phyloP scores from a whole-genome alignment of 2,329 filamentous ascomycete genomes.

The Pseudocercospora fijiensis region DNA sequence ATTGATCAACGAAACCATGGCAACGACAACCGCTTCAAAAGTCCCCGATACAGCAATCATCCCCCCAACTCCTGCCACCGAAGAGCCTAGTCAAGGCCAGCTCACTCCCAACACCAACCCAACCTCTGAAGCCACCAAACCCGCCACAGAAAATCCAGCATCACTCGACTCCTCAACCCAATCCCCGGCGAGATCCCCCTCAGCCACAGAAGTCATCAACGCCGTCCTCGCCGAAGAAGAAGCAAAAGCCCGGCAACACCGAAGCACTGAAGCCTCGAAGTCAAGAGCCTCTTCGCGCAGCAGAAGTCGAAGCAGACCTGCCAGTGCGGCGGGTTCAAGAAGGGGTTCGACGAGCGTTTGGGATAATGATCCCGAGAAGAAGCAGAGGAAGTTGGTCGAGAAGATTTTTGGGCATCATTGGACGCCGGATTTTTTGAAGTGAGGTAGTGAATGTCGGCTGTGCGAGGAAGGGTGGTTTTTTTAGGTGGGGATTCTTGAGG shows the following conservation, averaged over 20 bases:
- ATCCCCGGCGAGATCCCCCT: not conserved
- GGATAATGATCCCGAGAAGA: conserved; percentile 23
- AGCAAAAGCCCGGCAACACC: not conserved
- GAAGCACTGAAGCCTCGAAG: not conserved
- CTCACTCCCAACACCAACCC: not conserved
- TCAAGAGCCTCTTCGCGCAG: conserved; percentile 9
- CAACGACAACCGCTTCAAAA: not conserved
- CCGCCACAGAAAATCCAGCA: not conserved
- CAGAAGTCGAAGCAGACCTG: conserved; percentile 7
- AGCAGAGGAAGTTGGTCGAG: conserved; percentile 18
- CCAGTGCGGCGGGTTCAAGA: not conserved
- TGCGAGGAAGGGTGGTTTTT: no score
- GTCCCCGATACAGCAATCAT: not conserved
- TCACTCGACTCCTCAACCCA: not conserved
- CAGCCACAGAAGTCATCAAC: conserved; percentile 7
- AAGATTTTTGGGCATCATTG: conserved; percentile 23
- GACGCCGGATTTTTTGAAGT: conserved; percentile 22
- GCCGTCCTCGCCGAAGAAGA: conserved; percentile 10
- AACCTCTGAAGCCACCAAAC: not conserved
- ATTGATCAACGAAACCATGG: not conserved
- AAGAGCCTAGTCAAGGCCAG: not conserved
- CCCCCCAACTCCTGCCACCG: not conserved
- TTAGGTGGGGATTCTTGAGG: no score
- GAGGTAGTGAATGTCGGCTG: no score
- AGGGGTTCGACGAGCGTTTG: conserved; percentile 14